Percentiles rank a stretch among this genome's conserved stretches.
Conservation (phyloP, 768 basidiomycete species). For the Leccinum imitatum region DNA sequence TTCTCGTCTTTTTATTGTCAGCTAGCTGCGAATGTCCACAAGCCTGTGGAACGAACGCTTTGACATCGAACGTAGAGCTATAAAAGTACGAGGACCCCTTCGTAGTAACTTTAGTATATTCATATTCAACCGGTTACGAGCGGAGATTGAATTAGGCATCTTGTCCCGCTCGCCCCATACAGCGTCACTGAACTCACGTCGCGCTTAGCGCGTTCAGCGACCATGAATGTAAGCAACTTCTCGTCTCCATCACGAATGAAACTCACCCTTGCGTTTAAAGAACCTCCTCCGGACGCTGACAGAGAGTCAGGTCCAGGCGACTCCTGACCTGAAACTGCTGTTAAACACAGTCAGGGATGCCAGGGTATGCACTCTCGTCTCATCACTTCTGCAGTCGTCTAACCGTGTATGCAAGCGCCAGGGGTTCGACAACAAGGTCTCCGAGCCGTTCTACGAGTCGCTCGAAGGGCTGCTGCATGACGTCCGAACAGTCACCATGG, state of each 20-base stretch:
- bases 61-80: neutral
- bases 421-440: conserved; percentile 63
- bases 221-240: conserved; percentile 25
- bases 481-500: conserved; percentile 74
- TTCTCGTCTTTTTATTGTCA: no score
- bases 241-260: neutral
- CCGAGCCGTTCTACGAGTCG: conserved; percentile 92
- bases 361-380: conserved; percentile 59
- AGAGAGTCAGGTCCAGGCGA: conserved; percentile 65
- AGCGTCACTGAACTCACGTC: conserved; percentile 28
- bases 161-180: conserved; percentile 34
- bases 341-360: conserved; percentile 84
- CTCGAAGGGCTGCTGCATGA: conserved; percentile 87
- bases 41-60: neutral
- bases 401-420: conserved; percentile 39
- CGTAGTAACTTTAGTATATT: neutral
- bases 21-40: no score
- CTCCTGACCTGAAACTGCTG: conserved; percentile 75
- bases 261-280: conserved; percentile 38
- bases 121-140: conserved; percentile 12
- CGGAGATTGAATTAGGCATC: conserved; percentile 31
- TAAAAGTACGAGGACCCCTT: neutral
- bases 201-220: conserved; percentile 29
- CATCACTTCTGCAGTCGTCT: conserved; percentile 10
- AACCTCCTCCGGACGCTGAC: conserved; percentile 89